Evolutionary conservation across 2,329 filamentous ascomycete species (phyloP), one percentile per base, ranked within the genome.

Genomic region (Colletotrichum sublineola): DNA sequence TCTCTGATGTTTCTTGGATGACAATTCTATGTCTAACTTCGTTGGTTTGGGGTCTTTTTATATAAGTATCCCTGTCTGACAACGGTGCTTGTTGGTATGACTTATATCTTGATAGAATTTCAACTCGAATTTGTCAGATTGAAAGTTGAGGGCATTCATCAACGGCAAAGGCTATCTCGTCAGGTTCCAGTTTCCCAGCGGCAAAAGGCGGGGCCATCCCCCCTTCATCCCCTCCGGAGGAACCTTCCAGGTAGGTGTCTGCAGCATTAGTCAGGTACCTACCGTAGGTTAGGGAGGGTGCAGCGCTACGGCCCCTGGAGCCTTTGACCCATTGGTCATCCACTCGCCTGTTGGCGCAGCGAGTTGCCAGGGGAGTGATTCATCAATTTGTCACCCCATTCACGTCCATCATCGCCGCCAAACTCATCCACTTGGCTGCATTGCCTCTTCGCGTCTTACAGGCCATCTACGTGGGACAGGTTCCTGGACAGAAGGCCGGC

Each of bases 181-280:
- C 58, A 42, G 46, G 65, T 55, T 69, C 60, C 46, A 11, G 12
- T 44, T 60, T 60, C 20, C 2, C 64, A 33, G 65, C 58, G 65
- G n/a, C 52, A 58, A 58, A 53, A 42, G 31, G 65, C 31, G 58
- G 68, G 65, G 53, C 44, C 57, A n/a, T 44, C 38, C 44, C 38
- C 55, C 52, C 52, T 24, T 24, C 24, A 24, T 24, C 24, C 18
- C 33, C 48, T 11, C 44, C 44, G 8, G 55, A 61, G 40, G 69
- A 73, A 69, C 24, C 66, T 70, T 73, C 66, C 70, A 73, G 70
- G 70, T 52, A 53, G 57, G 4, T 38, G 36, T 38, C 42, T n/a
- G 44, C 40, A 50, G 36, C n/a, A n/a, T 18, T 57, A 2, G 38
- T 48, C n/a, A 12, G 46, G 46, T 48, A 48, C 14, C 2, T 12